Evolutionary conservation across 2,329 filamentous ascomycete genomes (phyloP).

Genomic region (Venturia nashicola): DNA sequence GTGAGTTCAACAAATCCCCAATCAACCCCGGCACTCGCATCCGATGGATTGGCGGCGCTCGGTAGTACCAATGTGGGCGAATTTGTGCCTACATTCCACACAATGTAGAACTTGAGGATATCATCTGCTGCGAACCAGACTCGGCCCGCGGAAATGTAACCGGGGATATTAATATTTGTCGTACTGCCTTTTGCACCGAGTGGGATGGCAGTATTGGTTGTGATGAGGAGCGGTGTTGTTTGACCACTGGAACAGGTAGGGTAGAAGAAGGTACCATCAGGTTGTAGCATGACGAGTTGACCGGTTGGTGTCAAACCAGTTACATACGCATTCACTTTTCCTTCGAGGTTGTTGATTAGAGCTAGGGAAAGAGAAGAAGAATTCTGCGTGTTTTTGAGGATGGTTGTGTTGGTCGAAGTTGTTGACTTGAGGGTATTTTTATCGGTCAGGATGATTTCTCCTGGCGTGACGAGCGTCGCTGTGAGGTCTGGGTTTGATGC

Average conservation of each 20-base stretch:
- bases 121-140: conserved; percentile 35
- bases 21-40: neutral
- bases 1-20: conserved; percentile 38
- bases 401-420: neutral
- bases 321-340: conserved; percentile 32
- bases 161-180: conserved; percentile 28
- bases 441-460: neutral
- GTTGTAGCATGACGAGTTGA: conserved; percentile 31
- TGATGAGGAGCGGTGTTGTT: conserved; percentile 24
- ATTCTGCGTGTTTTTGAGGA: neutral
- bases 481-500: neutral
- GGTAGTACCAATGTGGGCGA: neutral
- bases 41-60: neutral
- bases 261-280: conserved; percentile 31
- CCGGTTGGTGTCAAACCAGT: conserved; percentile 30
- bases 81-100: conserved; percentile 13
- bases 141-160: conserved; percentile 29
- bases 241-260: conserved; percentile 26
- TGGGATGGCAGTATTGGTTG: conserved; percentile 30
- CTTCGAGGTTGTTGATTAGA: neutral
- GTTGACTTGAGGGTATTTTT: neutral
- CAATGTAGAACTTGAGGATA: conserved; percentile 30
- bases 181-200: conserved; percentile 27
- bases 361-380: neutral
- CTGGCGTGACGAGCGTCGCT: neutral